Evolutionary conservation across 164 flowering plant genomes (phyloP).

Genomic region (Piper longum): DNA sequence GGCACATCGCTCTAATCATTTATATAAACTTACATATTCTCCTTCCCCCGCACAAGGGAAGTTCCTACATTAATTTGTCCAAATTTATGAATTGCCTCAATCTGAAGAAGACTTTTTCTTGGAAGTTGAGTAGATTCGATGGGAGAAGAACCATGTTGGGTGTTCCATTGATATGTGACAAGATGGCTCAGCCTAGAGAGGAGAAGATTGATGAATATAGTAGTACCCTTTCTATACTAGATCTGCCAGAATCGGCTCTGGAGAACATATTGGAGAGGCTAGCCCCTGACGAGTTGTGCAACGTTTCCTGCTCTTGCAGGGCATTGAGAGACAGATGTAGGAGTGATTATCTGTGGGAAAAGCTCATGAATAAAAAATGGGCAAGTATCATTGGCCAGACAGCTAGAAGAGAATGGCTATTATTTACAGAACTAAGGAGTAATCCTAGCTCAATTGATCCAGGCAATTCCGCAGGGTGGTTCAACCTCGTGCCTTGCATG

Average conservation of each 20-base stretch:
- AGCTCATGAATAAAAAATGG: constrained; percentile 80
- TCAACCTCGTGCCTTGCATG: constrained; percentile 22
- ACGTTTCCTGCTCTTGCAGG: constrained; percentile 61
- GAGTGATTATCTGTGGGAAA: constrained; percentile 73
- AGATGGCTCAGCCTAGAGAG: constrained; percentile 12
- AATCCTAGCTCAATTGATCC: constrained; percentile 13
- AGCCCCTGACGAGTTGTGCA: constrained; percentile 49
- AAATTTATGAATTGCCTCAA: background rate
- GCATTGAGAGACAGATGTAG: constrained; percentile 64
- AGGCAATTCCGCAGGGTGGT: constrained; percentile 15
- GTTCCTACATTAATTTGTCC: too few relatives aligned
- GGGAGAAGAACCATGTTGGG: constrained; percentile 1
- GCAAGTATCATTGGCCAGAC: constrained; percentile 53
- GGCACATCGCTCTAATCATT: too few relatives aligned
- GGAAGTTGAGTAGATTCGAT: background rate
- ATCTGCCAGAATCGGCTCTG: constrained; percentile 75
- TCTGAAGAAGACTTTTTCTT: background rate
- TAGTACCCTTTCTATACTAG: constrained; percentile 43
- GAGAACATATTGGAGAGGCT: constrained; percentile 78
- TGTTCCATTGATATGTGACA: constrained; percentile 24
- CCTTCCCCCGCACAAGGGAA: too few relatives aligned
- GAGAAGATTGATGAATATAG: constrained; percentile 19
- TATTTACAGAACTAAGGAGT: constrained; percentile 34
- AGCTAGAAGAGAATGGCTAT: constrained; percentile 60
- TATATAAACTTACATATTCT: too few relatives aligned